Conservation (phyloP, 768 basidiomycete genomes). For the Phlebiopsis flavidoalba region DNA sequence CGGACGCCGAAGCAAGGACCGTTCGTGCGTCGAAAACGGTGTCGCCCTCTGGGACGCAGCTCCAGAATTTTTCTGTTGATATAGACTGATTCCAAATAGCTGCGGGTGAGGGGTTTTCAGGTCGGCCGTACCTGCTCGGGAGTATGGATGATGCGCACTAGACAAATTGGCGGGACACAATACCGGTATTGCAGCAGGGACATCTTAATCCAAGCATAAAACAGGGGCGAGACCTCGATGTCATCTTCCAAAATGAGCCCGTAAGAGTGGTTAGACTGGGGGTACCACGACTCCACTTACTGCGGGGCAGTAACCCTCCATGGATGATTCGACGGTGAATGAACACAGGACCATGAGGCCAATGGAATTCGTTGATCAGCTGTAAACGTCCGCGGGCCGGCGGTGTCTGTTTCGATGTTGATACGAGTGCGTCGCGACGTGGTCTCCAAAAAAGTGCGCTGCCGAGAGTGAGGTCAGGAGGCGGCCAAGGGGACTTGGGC, state of each 20-base stretch:
- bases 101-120: conserved; percentile 33
- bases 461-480: conserved; percentile 55
- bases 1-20: conserved; percentile 41
- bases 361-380: conserved; percentile 44
- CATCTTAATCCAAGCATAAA: conserved; percentile 85
- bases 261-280: conserved; percentile 64
- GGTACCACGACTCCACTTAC: conserved; percentile 92
- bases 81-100: conserved; percentile 79
- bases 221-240: conserved; percentile 77
- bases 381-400: conserved; percentile 56
- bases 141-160: neutral
- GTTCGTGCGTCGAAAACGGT: conserved; percentile 60
- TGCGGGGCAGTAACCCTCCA: conserved; percentile 74
- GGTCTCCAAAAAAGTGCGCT: conserved; percentile 66
- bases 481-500: conserved; percentile 62
- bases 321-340: conserved; percentile 73
- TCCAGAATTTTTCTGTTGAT: conserved; percentile 82
- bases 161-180: neutral
- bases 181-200: conserved; percentile 67
- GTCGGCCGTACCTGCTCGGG: conserved; percentile 47
- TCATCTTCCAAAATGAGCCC: conserved; percentile 84
- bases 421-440: conserved; percentile 56
- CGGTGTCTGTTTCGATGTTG: conserved; percentile 74
- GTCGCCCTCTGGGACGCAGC: conserved; percentile 58
- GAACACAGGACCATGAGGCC: conserved; percentile 56